Base-by-base conservation (phyloP, 208 protist genomes). In the Trypanosoma lewisi region DNA sequence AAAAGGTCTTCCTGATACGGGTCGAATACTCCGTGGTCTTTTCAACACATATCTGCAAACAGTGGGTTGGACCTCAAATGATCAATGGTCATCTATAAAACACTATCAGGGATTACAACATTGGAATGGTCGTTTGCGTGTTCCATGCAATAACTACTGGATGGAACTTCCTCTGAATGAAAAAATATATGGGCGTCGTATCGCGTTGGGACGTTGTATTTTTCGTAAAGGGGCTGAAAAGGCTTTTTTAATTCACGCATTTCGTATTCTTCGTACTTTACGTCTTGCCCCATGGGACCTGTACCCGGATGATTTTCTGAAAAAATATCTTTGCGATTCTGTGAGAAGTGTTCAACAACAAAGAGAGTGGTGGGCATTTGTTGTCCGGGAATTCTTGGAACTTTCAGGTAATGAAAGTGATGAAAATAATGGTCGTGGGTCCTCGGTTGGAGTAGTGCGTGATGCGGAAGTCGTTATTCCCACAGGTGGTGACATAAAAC, bases 21-120 rank as follows among this genome's bases (percentile, higher is more conserved):
- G 44, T 14, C 52, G 53, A 45, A 14, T 69, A 33, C 33, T 69
- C 14, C 63, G 63, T 33, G 27, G 4, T 11, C 58, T 87, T 1
- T 83, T 87, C 25, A 37, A 56, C 3, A 70, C 72, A 4, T 75
- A 70, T 17, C 55, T 63, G 16, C 12, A 47, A 11, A 69, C 63
- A 17, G 63, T 69, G 2, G 63, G 63, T 4, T 62, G 41, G 37
- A 37, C 41, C 41, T 9, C 31, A 4, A 36, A 6, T 2, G 63
- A 69, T 7, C 63, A 69, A 19, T 69, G 63, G 63, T 39, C 45
- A 16, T 62, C 66, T 50, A 54, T 85, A 17, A 62, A 64, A 36
- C 81, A 91, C 67, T 91, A 91, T 70, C 63, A 63, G 21, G 85
- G 85, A 2, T 33, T 42, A 19, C 85, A 91, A 49, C 75, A 75